phyloP scores from a whole-genome alignment of 345 rosid genomes.

The Gossypium raimondii region DNA sequence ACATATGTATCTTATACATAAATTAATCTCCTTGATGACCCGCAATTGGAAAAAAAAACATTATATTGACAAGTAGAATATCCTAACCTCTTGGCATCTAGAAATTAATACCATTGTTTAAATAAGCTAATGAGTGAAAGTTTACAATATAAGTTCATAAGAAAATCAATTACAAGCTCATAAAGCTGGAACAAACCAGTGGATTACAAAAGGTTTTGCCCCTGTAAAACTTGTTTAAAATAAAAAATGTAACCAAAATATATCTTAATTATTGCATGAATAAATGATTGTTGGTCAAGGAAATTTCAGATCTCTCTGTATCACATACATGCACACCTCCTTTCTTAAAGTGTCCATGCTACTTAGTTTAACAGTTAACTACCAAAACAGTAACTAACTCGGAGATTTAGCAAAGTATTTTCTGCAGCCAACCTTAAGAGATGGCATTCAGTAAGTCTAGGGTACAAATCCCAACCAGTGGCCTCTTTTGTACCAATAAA shows the following conservation, averaged over 20 bases:
- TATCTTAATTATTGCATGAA: not conserved
- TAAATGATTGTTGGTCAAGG: not conserved
- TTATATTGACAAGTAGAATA: not conserved
- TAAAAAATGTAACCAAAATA: not conserved
- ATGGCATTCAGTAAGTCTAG: not conserved
- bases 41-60: not conserved
- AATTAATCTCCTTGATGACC: not conserved
- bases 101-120: not conserved
- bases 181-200: not conserved
- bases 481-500: not conserved
- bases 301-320: not conserved
- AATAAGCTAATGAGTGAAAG: not conserved
- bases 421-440: not conserved
- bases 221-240: not conserved
- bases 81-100: not conserved
- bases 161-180: not conserved
- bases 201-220: not conserved
- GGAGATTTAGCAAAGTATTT: not conserved
- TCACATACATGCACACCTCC: not conserved
- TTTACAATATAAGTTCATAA: not conserved
- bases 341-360: not conserved
- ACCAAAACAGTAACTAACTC: not conserved
- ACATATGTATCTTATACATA: not conserved
- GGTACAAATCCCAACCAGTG: not conserved
- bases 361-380: conserved; percentile 7